Base-by-base conservation (phyloP, 805 yeast genomes). In the Starmerella etchellsii region DNA sequence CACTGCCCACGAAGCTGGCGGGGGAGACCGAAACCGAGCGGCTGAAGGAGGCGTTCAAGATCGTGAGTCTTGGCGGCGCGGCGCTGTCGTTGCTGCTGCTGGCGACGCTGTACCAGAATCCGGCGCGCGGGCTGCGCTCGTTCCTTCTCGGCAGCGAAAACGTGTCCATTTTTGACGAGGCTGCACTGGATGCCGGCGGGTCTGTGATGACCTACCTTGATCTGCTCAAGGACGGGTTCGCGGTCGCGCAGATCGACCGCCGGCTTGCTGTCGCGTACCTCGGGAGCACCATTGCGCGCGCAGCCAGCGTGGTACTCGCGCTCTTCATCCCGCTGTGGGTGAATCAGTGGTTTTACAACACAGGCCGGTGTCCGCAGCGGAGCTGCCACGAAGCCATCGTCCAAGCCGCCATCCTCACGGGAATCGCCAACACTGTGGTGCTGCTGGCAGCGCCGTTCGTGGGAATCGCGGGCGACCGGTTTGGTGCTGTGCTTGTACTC, bases 321-420 rank as follows among this genome's bases (percentile, higher is more conserved):
- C 66, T 75, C 4, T 79, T 76, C 55, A 65, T 78, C 21, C 87
- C 87, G 3, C 59, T 78, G 29, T 66, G 69, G 55, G 76, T 78
- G 33, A 76, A 73, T 56, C 65, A 69, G 39, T 75, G 68, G 60
- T 79, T 66, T 56, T 62, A 64, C 43, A 55, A 64, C 30, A 61
- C 61, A 3, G 82, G 80, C 0, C 54, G 57, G 37, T 78, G 85
- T 54, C 9, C 8, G 10, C 14, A 7, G 16, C 15, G 25, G 4
- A n/a, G 30, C 20, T 78, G 85, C 52, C 68, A 69, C 37, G 78
- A 76, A 30, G 83, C 81, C 0, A 77, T 74, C 48, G 64, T 76
- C 8, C 68, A 70, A 43, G 72, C 83, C 15, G 81, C 84, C 1
- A 75, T 79, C 32, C 59, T 79, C 24, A 71, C 81, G 0, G 88